These are phyloP conservation scores for Haplosporangium sp. DNA, from an alignment of 371 early-diverging fungal species.

Conservation along the genomic window DNA sequence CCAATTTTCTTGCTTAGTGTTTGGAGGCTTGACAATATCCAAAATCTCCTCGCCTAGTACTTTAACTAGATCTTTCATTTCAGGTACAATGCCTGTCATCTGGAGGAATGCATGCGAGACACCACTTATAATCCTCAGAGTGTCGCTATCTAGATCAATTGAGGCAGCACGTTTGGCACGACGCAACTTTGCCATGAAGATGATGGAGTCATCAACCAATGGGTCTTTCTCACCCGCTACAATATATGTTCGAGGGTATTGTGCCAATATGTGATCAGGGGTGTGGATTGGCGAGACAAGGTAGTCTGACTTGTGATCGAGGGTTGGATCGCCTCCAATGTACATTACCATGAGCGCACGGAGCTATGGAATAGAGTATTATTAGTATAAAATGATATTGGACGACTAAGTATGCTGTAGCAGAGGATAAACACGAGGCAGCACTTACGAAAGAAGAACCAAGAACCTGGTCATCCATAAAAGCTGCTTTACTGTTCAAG, in stretches of 20 bases:
- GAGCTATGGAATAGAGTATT: slow-evolving; percentile 57
- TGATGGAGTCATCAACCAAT: slow-evolving; percentile 94
- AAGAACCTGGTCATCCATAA: slow-evolving; percentile 67
- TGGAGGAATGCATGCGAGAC: slow-evolving; percentile 93
- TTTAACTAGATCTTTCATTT: slow-evolving; percentile 75
- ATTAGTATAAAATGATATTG: not conserved
- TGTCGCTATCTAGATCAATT: slow-evolving; percentile 31
- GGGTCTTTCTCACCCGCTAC: slow-evolving; percentile 97
- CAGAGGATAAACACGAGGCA: not conserved
- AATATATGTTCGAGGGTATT: slow-evolving; percentile 92
- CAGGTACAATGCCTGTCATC: slow-evolving; percentile 90
- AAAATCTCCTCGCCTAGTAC: slow-evolving; percentile 65
- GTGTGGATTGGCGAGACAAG: slow-evolving; percentile 90
- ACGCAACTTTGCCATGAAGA: slow-evolving; percentile 91
- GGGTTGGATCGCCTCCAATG: slow-evolving; percentile 82
- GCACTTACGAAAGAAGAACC: slow-evolving; percentile 56
- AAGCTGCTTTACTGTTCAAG: slow-evolving; percentile 68
- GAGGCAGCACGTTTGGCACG: slow-evolving; percentile 71
- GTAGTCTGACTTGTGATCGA: slow-evolving; percentile 86
- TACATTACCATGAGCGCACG: slow-evolving; percentile 96
- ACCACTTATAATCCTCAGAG: slow-evolving; percentile 64
- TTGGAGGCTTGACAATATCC: slow-evolving; percentile 37
- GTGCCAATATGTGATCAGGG: slow-evolving; percentile 86
- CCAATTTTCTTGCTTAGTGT: slow-evolving; percentile 1
- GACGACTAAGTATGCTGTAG: too few relatives aligned